Conservation (phyloP, 2,329 filamentous ascomycete genomes). For the Cadophora gregata region DNA sequence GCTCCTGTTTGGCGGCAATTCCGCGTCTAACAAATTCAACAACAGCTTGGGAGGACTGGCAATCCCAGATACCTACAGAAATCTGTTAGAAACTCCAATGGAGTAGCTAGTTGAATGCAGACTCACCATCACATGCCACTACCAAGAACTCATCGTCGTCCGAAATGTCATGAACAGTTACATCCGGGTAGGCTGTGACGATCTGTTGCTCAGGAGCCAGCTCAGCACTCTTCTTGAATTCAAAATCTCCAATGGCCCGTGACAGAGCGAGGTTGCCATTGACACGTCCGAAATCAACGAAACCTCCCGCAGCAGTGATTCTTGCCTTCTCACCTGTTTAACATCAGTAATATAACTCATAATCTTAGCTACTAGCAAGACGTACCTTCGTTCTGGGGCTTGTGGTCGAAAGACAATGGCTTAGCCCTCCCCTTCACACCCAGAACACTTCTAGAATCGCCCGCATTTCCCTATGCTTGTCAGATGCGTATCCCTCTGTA, state of each 20-base stretch:
- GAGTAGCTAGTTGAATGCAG: not conserved
- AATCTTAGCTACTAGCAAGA: not conserved
- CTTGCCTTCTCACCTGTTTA: slow-evolving; percentile 86
- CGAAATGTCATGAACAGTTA: slow-evolving; percentile 86
- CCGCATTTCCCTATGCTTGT: slow-evolving; percentile 81
- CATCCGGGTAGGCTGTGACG: slow-evolving; percentile 94
- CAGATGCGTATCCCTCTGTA: slow-evolving; percentile 31
- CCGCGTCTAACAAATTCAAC: slow-evolving; percentile 96
- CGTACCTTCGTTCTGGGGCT: slow-evolving; percentile 94
- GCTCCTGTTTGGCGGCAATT: slow-evolving; percentile 93
- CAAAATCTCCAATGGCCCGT: slow-evolving; percentile 97
- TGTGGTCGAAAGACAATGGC: slow-evolving; percentile 98
- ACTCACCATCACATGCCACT: slow-evolving; percentile 87
- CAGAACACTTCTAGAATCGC: slow-evolving; percentile 92
- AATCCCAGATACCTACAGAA: slow-evolving; percentile 92
- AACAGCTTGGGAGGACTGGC: slow-evolving; percentile 96
- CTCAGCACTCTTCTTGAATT: slow-evolving; percentile 99
- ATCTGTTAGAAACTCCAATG: slow-evolving; percentile 30
- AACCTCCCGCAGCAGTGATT: slow-evolving; percentile 93
- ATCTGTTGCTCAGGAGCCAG: slow-evolving; percentile 98
- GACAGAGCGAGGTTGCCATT: slow-evolving; percentile 98
- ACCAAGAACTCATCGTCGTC: slow-evolving; percentile 97
- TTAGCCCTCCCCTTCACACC: slow-evolving; percentile 98
- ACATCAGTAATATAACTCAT: slow-evolving; percentile 38
- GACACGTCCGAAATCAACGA: slow-evolving; percentile 97